These are phyloP conservation scores for Cucumis melo DNA, from an alignment of 306 rosid species.

Conservation along the genomic window DNA sequence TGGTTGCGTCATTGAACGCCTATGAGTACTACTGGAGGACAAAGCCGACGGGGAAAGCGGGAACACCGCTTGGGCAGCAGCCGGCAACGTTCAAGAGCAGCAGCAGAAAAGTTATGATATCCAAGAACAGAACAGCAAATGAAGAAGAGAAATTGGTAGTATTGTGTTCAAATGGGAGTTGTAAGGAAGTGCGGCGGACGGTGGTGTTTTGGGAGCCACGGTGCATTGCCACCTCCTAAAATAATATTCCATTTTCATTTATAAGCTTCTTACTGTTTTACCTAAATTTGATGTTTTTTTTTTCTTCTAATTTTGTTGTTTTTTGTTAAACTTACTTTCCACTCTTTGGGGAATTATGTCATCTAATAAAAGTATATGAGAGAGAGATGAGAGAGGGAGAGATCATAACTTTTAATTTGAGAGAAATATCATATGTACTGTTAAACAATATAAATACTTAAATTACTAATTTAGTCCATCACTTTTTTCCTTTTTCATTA, in stretches of 20 bases:
- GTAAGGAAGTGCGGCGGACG: conserved; percentile 68
- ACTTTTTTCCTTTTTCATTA: too few species aligned
- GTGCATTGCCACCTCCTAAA: conserved; percentile 84
- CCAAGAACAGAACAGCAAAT: conserved; percentile 15
- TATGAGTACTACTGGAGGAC: conserved; percentile 62
- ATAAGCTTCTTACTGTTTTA: background rate
- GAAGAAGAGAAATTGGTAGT: conserved; percentile 30
- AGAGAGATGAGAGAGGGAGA: background rate
- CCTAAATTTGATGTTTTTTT: background rate
- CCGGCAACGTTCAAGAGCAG: conserved; percentile 2
- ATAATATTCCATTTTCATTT: background rate
- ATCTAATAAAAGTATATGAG: background rate
- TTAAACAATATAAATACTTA: background rate
- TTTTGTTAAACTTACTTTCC: background rate
- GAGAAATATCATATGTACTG: background rate
- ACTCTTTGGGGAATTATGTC: conserved; percentile 3
- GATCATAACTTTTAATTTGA: background rate
- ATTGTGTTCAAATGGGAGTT: conserved; percentile 32
- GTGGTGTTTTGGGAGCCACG: conserved; percentile 54
- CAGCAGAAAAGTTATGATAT: conserved; percentile 14
- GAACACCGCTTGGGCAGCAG: conserved; percentile 14
- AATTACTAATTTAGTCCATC: background rate
- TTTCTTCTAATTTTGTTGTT: too few species aligned
- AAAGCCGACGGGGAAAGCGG: conserved; percentile 17
- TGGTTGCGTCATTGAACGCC: conserved; percentile 35